Evolutionary conservation across 2,329 filamentous ascomycete genomes (phyloP).

Genomic region (Chaetomium sp.): DNA sequence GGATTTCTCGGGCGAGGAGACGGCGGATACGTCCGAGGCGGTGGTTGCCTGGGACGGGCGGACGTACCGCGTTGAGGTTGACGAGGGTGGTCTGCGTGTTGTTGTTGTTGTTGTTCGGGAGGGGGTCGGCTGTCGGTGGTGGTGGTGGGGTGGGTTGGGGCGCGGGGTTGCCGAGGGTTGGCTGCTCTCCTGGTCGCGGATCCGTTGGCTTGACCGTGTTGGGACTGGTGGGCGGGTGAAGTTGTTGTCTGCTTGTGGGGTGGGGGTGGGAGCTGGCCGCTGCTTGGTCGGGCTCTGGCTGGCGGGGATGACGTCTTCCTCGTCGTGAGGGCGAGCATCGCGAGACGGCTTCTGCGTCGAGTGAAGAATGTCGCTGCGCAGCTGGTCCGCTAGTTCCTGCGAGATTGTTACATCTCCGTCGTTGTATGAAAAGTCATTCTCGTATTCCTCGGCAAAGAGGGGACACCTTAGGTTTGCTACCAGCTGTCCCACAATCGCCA

Average conservation of each 20-base stretch:
- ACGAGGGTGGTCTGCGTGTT: background rate
- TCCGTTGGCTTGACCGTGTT: constrained; percentile 26
- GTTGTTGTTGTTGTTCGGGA: background rate
- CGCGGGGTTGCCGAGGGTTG: constrained; percentile 8
- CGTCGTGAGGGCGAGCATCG: background rate
- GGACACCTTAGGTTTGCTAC: constrained; percentile 60
- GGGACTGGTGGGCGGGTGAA: constrained; percentile 21
- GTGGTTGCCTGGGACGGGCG: constrained; percentile 50
- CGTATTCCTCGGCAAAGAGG: constrained; percentile 43
- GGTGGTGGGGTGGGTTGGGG: background rate
- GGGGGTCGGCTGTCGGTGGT: constrained; percentile 2
- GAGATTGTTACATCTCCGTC: constrained; percentile 45
- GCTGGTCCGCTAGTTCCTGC: constrained; percentile 55
- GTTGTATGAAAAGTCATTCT: background rate
- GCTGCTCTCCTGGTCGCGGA: constrained; percentile 18
- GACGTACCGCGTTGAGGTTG: constrained; percentile 28
- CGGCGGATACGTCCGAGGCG: constrained; percentile 42
- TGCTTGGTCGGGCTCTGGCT: constrained; percentile 36
- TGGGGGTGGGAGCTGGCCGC: background rate
- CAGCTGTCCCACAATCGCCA: constrained; percentile 59
- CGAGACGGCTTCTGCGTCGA: constrained; percentile 35
- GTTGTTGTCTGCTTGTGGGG: background rate
- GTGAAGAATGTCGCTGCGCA: constrained; percentile 48
- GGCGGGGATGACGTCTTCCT: constrained; percentile 39
- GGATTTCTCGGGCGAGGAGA: background rate